Evolutionary conservation across 2,329 filamentous ascomycete species (phyloP).

Genomic region (Dactylonectria estremocensis): DNA sequence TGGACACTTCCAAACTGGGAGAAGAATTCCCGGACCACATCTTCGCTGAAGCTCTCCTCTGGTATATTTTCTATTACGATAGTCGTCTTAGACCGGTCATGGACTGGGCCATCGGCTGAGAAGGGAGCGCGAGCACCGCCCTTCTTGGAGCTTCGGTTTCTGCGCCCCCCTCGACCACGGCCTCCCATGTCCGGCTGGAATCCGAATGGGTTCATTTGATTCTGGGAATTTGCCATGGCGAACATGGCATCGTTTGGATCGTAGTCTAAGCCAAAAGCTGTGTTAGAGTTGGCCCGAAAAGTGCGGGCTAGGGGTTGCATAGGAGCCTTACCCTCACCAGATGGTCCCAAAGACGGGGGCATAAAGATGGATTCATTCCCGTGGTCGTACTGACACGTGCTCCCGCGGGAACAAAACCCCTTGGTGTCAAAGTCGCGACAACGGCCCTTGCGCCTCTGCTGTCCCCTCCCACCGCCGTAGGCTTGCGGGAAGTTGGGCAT

Average conservation of each 20-base stretch:
- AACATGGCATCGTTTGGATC: slow-evolving; percentile 52
- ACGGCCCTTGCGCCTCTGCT: slow-evolving; percentile 60
- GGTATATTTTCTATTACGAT: slow-evolving; percentile 87
- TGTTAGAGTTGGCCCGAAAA: slow-evolving; percentile 32
- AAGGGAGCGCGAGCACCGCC: slow-evolving; percentile 68
- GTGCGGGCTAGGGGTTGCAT: too few relatives aligned
- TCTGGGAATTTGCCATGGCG: slow-evolving; percentile 36
- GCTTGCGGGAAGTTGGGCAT: slow-evolving; percentile 59
- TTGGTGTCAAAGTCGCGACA: slow-evolving; percentile 82
- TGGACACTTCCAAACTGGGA: slow-evolving; percentile 77
- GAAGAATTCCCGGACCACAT: slow-evolving; percentile 78
- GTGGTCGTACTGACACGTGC: slow-evolving; percentile 79
- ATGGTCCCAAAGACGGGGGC: slow-evolving; percentile 41
- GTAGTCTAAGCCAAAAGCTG: slow-evolving; percentile 47
- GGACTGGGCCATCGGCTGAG: slow-evolving; percentile 74
- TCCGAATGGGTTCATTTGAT: slow-evolving; percentile 38
- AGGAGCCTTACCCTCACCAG: slow-evolving; percentile 45
- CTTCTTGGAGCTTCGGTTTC: slow-evolving; percentile 51
- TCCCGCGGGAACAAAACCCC: slow-evolving; percentile 79
- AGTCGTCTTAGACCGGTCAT: slow-evolving; percentile 75
- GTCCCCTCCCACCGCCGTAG: slow-evolving; percentile 44
- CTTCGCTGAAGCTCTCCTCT: slow-evolving; percentile 77
- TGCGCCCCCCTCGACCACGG: slow-evolving; percentile 55
- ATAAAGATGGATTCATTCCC: slow-evolving; percentile 65
- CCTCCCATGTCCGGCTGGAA: slow-evolving; percentile 47